Evolutionary conservation across 306 rosid genomes (phyloP).

Genomic region (Leucaena leucocephala): DNA sequence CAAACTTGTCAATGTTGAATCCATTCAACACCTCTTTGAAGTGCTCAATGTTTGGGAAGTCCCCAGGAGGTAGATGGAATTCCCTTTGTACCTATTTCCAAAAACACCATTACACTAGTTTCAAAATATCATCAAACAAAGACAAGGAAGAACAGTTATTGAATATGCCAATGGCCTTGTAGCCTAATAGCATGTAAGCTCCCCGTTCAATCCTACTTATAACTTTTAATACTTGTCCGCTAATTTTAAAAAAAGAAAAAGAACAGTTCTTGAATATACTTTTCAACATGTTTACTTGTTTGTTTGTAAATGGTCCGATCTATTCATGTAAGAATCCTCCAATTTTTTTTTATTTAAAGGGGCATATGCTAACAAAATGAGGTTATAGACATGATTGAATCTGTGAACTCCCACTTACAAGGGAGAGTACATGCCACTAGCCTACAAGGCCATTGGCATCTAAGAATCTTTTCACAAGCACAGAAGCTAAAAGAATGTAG

Average conservation of each 20-base stretch:
- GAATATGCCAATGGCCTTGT: neutral
- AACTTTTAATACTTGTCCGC: too few species aligned
- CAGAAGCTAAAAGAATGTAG: neutral
- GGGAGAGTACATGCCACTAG: too few species aligned
- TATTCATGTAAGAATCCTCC: neutral
- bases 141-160: neutral
- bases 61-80: conserved; percentile 87
- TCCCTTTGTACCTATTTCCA: conserved; percentile 76
- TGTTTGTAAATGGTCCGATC: neutral
- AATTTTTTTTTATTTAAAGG: too few species aligned
- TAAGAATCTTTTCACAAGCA: neutral
- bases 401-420: too few species aligned
- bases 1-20: conserved; percentile 79
- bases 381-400: too few species aligned
- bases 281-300: neutral
- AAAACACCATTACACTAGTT: neutral
- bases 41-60: conserved; percentile 80
- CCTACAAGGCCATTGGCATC: too few species aligned
- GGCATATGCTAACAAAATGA: too few species aligned
- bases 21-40: conserved; percentile 66
- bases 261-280: neutral
- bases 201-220: too few species aligned
- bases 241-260: neutral
- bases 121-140: neutral
- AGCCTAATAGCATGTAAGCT: too few species aligned